Percentiles rank a stretch among this genome's conserved stretches.
Conservation (phyloP, 1,139 yeast species). For the Taphrina confusa region DNA sequence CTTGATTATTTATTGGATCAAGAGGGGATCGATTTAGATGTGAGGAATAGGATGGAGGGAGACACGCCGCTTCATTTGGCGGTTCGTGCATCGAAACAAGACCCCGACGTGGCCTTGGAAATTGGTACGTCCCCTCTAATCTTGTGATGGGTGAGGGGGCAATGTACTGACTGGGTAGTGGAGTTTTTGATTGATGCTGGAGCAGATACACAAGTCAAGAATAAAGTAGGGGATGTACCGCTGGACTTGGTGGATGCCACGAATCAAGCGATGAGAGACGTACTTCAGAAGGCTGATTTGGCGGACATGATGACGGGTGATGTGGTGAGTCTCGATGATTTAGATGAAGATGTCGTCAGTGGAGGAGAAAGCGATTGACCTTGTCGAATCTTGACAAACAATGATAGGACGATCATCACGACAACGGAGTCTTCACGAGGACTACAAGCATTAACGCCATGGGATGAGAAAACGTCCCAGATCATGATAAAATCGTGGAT, state of each 20-base stretch:
- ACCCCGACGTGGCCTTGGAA: constrained; percentile 83
- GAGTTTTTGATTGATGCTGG: constrained; percentile 91
- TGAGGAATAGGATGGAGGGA: constrained; percentile 66
- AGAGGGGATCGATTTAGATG: constrained; percentile 90
- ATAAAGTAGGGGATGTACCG: constrained; percentile 69
- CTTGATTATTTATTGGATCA: constrained; percentile 79
- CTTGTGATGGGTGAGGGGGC: too few species aligned
- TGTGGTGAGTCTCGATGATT: constrained; percentile 18
- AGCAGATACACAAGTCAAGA: constrained; percentile 67
- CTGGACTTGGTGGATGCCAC: constrained; percentile 57
- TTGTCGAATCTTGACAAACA: neutral
- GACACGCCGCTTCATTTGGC: constrained; percentile 91
- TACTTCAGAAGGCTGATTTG: constrained; percentile 51
- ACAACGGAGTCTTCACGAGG: too few species aligned
- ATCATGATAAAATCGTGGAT: too few species aligned
- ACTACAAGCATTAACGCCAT: too few species aligned
- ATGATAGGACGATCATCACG: too few species aligned
- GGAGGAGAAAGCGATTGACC: constrained; percentile 18
- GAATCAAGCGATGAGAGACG: constrained; percentile 52
- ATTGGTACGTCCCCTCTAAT: constrained; percentile 48
- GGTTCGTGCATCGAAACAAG: constrained; percentile 70
- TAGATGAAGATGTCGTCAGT: constrained; percentile 22
- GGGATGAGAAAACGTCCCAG: too few species aligned
- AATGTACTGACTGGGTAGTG: constrained; percentile 43
- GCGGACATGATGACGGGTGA: constrained; percentile 30